phyloP scores from a whole-genome alignment of 2,329 filamentous ascomycete genomes.

The Xylaria sp. region DNA sequence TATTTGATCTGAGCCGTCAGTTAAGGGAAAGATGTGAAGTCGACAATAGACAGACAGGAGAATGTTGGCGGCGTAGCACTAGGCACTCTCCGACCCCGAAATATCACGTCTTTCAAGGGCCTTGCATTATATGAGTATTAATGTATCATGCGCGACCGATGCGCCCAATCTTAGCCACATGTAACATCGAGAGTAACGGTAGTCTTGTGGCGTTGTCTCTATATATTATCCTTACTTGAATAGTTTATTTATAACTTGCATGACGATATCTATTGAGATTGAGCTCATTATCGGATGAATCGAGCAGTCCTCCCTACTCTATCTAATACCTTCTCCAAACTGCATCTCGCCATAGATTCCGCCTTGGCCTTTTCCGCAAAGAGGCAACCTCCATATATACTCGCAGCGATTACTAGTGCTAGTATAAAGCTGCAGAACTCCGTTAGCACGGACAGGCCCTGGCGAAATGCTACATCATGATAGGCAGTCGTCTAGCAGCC shows the following conservation, averaged over 20 bases:
- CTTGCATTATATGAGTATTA: conserved; percentile 12
- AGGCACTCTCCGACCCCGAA: not conserved
- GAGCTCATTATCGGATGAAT: conserved; percentile 1
- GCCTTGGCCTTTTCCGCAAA: not conserved
- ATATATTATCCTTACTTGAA: not conserved
- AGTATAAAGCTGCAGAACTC: not conserved
- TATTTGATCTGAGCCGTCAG: not conserved
- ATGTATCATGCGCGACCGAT: conserved; percentile 26
- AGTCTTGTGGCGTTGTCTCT: not conserved
- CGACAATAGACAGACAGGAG: not conserved
- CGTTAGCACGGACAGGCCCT: not conserved
- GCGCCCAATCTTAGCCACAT: conserved; percentile 1
- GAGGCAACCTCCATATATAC: not conserved
- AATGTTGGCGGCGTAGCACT: not conserved
- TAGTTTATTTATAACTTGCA: not conserved
- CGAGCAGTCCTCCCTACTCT: not conserved
- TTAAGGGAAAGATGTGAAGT: conserved; percentile 1
- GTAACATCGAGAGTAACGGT: not conserved
- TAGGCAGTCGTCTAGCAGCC: conserved; percentile 8
- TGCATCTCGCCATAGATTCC: not conserved
- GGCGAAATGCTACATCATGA: conserved; percentile 9
- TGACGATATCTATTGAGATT: not conserved
- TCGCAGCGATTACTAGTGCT: not conserved
- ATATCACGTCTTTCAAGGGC: conserved; percentile 9
- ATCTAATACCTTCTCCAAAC: not conserved